These are phyloP conservation scores for Rhizopogon salebrosus DNA, from an alignment of 768 basidiomycete genomes.

Conservation along the genomic window DNA sequence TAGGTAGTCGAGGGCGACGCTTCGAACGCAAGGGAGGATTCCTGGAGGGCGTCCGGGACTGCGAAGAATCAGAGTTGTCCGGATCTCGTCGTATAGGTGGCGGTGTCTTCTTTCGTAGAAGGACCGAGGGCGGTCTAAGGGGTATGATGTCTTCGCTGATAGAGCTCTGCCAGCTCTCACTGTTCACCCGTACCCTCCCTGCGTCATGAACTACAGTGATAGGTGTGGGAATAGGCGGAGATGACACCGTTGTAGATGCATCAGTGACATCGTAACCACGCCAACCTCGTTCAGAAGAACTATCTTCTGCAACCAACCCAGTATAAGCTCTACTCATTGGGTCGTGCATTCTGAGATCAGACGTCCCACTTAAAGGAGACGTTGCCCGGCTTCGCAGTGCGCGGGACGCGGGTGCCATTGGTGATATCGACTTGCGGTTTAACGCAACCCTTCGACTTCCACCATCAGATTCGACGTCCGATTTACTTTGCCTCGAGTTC, in stretches of 20 bases:
- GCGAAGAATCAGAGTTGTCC: constrained; percentile 51
- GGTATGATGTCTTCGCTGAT: constrained; percentile 18
- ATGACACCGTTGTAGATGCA: constrained; percentile 34
- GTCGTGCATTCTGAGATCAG: constrained; percentile 31
- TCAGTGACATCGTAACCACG: constrained; percentile 28
- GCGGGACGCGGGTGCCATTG: constrained; percentile 58
- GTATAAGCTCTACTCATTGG: constrained; percentile 17
- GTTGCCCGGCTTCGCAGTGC: constrained; percentile 29
- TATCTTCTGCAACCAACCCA: constrained; percentile 17
- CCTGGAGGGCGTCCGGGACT: constrained; percentile 28
- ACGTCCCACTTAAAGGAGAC: constrained; percentile 37
- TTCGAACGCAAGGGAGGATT: constrained; percentile 49
- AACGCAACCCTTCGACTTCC: constrained; percentile 56
- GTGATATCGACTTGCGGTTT: constrained; percentile 64
- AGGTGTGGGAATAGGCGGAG: constrained; percentile 38
- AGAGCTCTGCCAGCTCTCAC: constrained; percentile 24
- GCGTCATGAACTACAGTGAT: constrained; percentile 18
- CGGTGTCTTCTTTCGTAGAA: constrained; percentile 35
- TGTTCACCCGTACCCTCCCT: constrained; percentile 25
- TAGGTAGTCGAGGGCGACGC: constrained; percentile 43
- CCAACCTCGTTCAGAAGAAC: constrained; percentile 25
- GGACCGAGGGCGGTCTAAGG: constrained; percentile 24
- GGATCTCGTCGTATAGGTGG: constrained; percentile 14
- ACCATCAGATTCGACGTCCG: constrained; percentile 56
- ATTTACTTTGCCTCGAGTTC: constrained; percentile 29